phyloP scores from a whole-genome alignment of 768 basidiomycete species.

The Crepidotus variabilis region DNA sequence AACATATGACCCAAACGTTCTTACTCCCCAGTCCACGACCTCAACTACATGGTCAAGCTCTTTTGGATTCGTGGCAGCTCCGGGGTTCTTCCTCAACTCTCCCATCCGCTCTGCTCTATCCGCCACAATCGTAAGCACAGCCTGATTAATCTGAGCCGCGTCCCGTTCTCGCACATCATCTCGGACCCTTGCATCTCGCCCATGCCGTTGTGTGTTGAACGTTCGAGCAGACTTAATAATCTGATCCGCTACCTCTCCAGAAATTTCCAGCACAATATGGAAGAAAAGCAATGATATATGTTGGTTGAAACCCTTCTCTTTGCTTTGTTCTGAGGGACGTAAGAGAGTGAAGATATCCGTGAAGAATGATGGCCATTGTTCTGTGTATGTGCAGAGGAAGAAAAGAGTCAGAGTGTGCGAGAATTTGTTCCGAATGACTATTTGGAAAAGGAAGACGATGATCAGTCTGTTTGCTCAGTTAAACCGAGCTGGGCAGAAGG shows the following conservation, averaged over 20 bases:
- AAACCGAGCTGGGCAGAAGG: not conserved
- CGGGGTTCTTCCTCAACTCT: constrained; percentile 44
- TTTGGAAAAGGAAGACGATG: constrained; percentile 7
- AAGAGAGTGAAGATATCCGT: constrained; percentile 72
- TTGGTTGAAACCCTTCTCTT: constrained; percentile 65
- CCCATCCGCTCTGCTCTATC: constrained; percentile 63
- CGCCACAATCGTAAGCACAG: constrained; percentile 78
- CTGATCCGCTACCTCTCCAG: constrained; percentile 95
- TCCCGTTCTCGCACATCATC: constrained; percentile 91
- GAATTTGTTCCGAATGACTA: constrained; percentile 93
- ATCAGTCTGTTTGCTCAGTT: too few relatives aligned
- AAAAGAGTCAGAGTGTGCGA: constrained; percentile 86
- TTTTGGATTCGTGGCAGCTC: constrained; percentile 37
- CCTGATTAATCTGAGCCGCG: constrained; percentile 81
- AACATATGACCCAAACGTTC: constrained; percentile 90
- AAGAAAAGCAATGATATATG: constrained; percentile 89
- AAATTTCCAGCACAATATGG: constrained; percentile 90
- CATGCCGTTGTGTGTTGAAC: constrained; percentile 66
- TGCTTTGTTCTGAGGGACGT: constrained; percentile 52
- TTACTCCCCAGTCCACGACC: constrained; percentile 87
- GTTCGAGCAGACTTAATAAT: constrained; percentile 84
- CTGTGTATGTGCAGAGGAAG: constrained; percentile 83
- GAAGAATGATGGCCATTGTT: constrained; percentile 87
- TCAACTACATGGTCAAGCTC: constrained; percentile 64
- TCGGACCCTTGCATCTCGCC: constrained; percentile 79